Evolutionary conservation across 805 yeast species (phyloP).

Genomic region (Cyberlindnera maritima): DNA sequence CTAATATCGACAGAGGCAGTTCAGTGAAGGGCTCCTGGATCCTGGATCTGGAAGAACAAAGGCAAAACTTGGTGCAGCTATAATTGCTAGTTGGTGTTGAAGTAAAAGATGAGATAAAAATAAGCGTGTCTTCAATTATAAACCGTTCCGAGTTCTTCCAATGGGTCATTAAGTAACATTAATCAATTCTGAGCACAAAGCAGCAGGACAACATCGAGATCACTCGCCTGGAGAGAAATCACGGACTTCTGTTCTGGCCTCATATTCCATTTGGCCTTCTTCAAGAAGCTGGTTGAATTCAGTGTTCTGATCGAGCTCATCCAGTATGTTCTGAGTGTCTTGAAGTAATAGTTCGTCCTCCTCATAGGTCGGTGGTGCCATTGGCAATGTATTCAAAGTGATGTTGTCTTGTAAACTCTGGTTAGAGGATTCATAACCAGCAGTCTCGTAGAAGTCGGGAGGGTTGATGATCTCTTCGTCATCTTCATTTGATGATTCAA

Average conservation of each 20-base stretch:
- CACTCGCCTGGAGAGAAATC: conserved; percentile 8
- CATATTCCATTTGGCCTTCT: conserved; percentile 4
- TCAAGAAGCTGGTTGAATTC: conserved; percentile 13
- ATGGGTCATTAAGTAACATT: neutral
- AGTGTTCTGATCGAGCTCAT: conserved; percentile 12
- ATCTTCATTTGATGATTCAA: conserved; percentile 52
- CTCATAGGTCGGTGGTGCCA: conserved; percentile 36
- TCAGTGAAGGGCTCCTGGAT: too few species aligned
- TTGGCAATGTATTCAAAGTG: conserved; percentile 32
- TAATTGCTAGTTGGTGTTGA: too few species aligned
- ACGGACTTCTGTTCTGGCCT: conserved; percentile 10
- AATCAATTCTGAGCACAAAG: too few species aligned
- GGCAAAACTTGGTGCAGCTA: too few species aligned
- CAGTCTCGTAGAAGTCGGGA: conserved; percentile 28
- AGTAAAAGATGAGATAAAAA: too few species aligned
- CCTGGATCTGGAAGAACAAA: too few species aligned
- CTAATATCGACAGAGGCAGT: too few species aligned
- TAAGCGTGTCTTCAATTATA: neutral
- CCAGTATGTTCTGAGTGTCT: neutral
- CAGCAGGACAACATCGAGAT: too few species aligned
- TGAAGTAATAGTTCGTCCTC: conserved; percentile 12
- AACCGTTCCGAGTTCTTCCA: neutral
- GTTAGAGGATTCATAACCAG: conserved; percentile 29
- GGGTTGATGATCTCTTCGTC: conserved; percentile 26
- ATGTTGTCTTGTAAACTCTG: conserved; percentile 33